Base-by-base conservation (phyloP, 768 basidiomycete species). In the Polyporus arcularius region DNA sequence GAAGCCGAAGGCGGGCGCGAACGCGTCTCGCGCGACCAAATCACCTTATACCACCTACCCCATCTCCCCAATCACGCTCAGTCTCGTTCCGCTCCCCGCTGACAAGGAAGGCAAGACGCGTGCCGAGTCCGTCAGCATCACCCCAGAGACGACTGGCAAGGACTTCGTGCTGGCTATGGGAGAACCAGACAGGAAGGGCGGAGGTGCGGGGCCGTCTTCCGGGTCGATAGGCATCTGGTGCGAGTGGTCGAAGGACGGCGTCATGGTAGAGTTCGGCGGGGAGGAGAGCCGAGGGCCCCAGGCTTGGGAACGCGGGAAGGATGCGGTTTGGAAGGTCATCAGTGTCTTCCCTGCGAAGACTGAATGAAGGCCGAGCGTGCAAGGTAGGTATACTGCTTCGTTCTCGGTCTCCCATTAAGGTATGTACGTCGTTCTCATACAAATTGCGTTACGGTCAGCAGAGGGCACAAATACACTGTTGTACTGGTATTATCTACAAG, bases 181-280 rank as follows among this genome's bases (percentile, higher is more conserved):
- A 10, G 96, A 98, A 73, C 96, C 96, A 7, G 85, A 85, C 68
- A 81, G 92, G 62, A 98, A 97, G 72, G 96, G 96, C 7, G 94
- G 95, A 21, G 95, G 96, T 1, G 78, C 85, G 9, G 92, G 92
- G 0, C 92, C 92, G 12, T 89, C 88, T 21, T 85, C 86, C 2
- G 90, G 91, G 41, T 92, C 89, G 35, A 90, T 96, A 65, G 88
- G 88, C 31, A 93, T 96, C 65, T 97, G 94, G 92, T 90, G 94
- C 65, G 94, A 97, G 73, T 97, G 94, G 95, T 80, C 85, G 30
- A 82, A 77, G 66, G 82, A 88, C 61, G 92, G 92, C 2, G 70
- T 94, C 39, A 92, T 94, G 90, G 82, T 92, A 12, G 92, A 94
- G 68, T 92, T 92, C 70, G 91, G 89, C 0, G 92, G 90, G 1